phyloP scores from a whole-genome alignment of 306 rosid species.

The Trifolium fragiferum region DNA sequence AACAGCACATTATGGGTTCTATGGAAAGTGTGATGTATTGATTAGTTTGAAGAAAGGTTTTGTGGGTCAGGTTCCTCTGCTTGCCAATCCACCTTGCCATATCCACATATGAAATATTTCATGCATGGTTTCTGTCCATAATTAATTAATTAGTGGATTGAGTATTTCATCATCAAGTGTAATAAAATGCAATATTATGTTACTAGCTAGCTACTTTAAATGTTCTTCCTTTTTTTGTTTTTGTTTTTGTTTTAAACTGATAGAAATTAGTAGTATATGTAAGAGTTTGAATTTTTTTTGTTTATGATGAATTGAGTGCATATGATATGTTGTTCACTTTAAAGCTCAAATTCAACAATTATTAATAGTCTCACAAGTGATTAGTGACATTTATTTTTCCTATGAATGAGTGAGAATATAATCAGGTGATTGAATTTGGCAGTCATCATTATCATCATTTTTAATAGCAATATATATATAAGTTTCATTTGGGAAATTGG shows the following conservation, averaged over 20 bases:
- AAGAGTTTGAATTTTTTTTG: background rate
- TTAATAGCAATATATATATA: too few relatives aligned
- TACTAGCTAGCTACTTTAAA: background rate
- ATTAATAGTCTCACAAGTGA: too few relatives aligned
- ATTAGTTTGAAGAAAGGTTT: conserved; percentile 70
- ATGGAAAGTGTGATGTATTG: conserved; percentile 71
- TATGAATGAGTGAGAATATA: too few relatives aligned
- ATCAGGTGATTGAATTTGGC: too few relatives aligned
- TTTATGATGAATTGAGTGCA: background rate
- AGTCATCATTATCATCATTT: too few relatives aligned
- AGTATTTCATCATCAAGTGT: background rate
- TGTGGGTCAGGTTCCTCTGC: conserved; percentile 81
- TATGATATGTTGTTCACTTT: background rate
- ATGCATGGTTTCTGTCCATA: background rate
- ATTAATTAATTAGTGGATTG: background rate
- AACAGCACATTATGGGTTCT: conserved; percentile 58
- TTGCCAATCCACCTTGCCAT: conserved; percentile 58
- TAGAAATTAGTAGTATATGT: background rate
- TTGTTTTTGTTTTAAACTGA: background rate
- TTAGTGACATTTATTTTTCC: too few relatives aligned
- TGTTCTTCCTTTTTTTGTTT: background rate
- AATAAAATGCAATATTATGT: background rate
- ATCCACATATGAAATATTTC: conserved; percentile 52
- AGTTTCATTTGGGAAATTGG: too few relatives aligned
- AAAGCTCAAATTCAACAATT: background rate